These are phyloP conservation scores for Ascochyta clinopodiicola DNA, from an alignment of 2,329 filamentous ascomycete species.

Conservation along the genomic window DNA sequence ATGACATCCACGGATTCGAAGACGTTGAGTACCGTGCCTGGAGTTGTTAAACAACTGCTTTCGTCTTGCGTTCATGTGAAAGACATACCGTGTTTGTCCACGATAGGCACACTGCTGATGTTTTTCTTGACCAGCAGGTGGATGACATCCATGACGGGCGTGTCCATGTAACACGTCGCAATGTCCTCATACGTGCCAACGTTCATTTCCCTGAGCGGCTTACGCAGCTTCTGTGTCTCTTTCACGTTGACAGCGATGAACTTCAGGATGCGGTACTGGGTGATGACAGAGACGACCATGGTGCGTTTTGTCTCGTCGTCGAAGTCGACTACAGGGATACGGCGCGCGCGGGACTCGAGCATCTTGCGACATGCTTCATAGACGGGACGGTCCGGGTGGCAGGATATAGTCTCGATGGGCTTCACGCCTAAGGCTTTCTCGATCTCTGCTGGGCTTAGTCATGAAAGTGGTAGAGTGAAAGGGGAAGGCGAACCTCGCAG, in stretches of 20 bases:
- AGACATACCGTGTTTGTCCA: slow-evolving; percentile 72
- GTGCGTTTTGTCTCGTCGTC: slow-evolving; percentile 93
- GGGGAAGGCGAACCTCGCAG: slow-evolving; percentile 71
- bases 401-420: slow-evolving; percentile 94
- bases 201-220: slow-evolving; percentile 81
- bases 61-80: too few relatives aligned
- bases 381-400: slow-evolving; percentile 85
- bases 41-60: slow-evolving; percentile 4
- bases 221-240: slow-evolving; percentile 86
- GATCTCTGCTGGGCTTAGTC: slow-evolving; percentile 69
- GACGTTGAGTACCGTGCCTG: slow-evolving; percentile 82
- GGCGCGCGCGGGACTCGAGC: slow-evolving; percentile 88
- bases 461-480: not conserved
- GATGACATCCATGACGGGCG: slow-evolving; percentile 91
- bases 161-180: slow-evolving; percentile 85
- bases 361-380: slow-evolving; percentile 96
- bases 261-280: slow-evolving; percentile 97
- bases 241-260: slow-evolving; percentile 96
- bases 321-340: slow-evolving; percentile 90
- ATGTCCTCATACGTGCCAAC: slow-evolving; percentile 85
- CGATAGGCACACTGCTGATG: slow-evolving; percentile 92
- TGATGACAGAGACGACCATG: slow-evolving; percentile 95
- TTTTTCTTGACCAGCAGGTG: slow-evolving; percentile 90
- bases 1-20: slow-evolving; percentile 99
- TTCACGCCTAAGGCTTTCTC: slow-evolving; percentile 91